Percentiles rank a stretch among this genome's conserved stretches.
Evolutionary conservation across 176 grass and related monocot genomes (phyloP).

Genomic region (Oryza meridionalis): DNA sequence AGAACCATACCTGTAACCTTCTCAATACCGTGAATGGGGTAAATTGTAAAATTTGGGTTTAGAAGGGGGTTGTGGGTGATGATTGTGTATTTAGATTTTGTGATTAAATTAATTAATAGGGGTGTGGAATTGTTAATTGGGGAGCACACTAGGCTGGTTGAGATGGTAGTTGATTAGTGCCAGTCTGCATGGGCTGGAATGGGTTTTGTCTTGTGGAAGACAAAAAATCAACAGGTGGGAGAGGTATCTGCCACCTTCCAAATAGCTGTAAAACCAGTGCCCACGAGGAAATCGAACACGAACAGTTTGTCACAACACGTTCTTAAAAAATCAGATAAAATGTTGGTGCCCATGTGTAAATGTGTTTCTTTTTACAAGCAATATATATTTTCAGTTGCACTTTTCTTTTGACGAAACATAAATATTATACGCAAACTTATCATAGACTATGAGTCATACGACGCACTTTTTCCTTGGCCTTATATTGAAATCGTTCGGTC

Average conservation of each 20-base stretch:
- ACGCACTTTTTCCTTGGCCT: neutral
- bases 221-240: conserved; percentile 39
- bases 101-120: conserved; percentile 25
- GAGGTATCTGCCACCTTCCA: conserved; percentile 47
- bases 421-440: neutral
- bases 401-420: neutral
- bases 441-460: neutral
- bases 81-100: conserved; percentile 2
- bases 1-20: accelerated
- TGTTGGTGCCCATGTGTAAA: neutral
- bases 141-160: conserved; percentile 38
- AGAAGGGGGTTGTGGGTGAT: neutral
- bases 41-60: neutral
- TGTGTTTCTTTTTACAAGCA: neutral
- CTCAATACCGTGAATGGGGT: neutral
- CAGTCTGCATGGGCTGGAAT: conserved; percentile 61
- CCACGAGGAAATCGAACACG: neutral
- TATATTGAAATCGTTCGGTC: neutral
- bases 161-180: conserved; percentile 57
- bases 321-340: neutral
- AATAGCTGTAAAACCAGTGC: conserved; percentile 50
- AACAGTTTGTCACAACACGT: neutral
- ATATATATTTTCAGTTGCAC: neutral
- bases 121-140: neutral
- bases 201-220: conserved; percentile 30